A percentile compares a stretch with the other conserved stretches of the same genome.
Evolutionary conservation across 2,329 filamentous ascomycete genomes (phyloP).

Genomic region (Neospermospora avenae): DNA sequence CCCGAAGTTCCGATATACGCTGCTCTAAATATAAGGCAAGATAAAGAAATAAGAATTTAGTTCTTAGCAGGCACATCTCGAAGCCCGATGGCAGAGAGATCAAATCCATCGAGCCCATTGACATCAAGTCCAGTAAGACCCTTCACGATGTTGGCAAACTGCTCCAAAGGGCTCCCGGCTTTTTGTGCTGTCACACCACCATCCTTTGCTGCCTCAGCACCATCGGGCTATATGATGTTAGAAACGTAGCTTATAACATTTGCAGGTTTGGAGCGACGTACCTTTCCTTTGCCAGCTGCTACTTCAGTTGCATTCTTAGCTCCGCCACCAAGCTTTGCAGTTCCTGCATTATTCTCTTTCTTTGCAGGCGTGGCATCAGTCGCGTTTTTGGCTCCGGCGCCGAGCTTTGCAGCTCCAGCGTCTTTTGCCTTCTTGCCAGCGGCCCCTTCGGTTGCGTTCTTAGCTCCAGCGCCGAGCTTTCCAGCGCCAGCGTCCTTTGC

Average conservation of each 20-base stretch:
- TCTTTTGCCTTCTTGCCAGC: constrained; percentile 21
- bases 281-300: constrained; percentile 4
- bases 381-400: background rate
- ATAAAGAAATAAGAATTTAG: background rate
- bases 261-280: too few species aligned
- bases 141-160: constrained; percentile 19
- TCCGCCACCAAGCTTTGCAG: background rate
- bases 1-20: background rate
- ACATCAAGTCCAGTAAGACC: constrained; percentile 26
- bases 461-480: background rate
- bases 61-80: constrained; percentile 16
- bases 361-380: constrained; percentile 10
- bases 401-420: background rate
- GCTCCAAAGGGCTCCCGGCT: background rate
- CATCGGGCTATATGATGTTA: too few species aligned
- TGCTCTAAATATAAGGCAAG: background rate
- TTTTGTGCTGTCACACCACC: constrained; percentile 6
- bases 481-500: constrained; percentile 11
- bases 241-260: too few species aligned
- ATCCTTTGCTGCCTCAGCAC: background rate
- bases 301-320: constrained; percentile 6
- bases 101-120: constrained; percentile 23
- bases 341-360: constrained; percentile 14
- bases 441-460: constrained; percentile 11
- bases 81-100: constrained; percentile 18